Conservation (phyloP, 129 eudicot species). For the Tagetes erecta region DNA sequence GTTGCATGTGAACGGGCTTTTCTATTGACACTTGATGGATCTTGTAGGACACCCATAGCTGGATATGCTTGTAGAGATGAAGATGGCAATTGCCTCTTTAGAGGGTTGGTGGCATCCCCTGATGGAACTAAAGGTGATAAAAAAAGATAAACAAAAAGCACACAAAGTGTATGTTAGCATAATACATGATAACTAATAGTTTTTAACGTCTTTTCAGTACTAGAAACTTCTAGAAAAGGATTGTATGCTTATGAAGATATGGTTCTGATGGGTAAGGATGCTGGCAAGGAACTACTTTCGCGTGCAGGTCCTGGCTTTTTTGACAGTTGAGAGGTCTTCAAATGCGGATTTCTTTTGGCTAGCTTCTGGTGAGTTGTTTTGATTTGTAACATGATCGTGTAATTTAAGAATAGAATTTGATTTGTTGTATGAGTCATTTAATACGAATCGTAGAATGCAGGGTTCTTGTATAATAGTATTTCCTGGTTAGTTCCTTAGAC, state of each 20-base stretch:
- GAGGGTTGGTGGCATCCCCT: constrained; percentile 89
- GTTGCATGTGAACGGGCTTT: constrained; percentile 87
- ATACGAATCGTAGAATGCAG: neutral
- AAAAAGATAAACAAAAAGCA: neutral
- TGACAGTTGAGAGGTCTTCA: constrained; percentile 44
- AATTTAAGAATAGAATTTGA: constrained; percentile 25
- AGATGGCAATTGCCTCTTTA: constrained; percentile 76
- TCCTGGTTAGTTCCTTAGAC: constrained; percentile 1
- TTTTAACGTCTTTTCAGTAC: constrained; percentile 39
- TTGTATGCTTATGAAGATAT: constrained; percentile 71
- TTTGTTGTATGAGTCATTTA: neutral
- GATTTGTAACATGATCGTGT: constrained; percentile 4
- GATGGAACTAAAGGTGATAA: constrained; percentile 74
- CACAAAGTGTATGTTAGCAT: neutral
- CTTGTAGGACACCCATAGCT: constrained; percentile 96
- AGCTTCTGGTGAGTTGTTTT: constrained; percentile 31
- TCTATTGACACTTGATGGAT: constrained; percentile 72
- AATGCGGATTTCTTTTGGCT: constrained; percentile 17
- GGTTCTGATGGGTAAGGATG: constrained; percentile 87
- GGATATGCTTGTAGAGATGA: constrained; percentile 83
- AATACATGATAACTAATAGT: constrained; percentile 8
- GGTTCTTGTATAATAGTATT: constrained; percentile 20
- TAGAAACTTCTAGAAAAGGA: constrained; percentile 82
- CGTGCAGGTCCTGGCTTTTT: constrained; percentile 88
- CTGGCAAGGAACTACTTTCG: constrained; percentile 89